Percentiles rank a stretch among this genome's conserved stretches.
phyloP scores from a whole-genome alignment of 345 rosid species.

The Pelargonium nanum region DNA sequence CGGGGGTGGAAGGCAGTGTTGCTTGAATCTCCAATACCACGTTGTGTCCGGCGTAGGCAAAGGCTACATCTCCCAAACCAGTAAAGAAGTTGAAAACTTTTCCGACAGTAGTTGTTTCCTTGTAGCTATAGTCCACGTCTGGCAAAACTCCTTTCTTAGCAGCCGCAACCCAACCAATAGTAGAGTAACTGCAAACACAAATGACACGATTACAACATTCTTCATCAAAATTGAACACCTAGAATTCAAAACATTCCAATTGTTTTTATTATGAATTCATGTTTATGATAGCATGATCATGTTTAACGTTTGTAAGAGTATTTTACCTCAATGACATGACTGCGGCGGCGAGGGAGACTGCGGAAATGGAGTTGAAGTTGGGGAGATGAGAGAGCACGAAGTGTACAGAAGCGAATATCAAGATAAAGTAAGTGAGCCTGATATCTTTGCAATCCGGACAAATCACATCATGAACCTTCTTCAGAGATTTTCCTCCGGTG shows the following conservation, averaged over 20 bases:
- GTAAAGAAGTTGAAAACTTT: slow-evolving; percentile 44
- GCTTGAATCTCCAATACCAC: slow-evolving; percentile 88
- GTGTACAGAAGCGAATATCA: slow-evolving; percentile 61
- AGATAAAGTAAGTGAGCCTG: slow-evolving; percentile 47
- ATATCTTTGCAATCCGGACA: slow-evolving; percentile 42
- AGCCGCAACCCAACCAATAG: slow-evolving; percentile 58
- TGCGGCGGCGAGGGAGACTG: slow-evolving; percentile 14
- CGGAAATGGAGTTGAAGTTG: slow-evolving; percentile 57
- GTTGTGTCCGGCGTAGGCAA: slow-evolving; percentile 79
- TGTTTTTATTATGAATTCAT: too few relatives aligned
- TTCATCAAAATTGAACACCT: too few relatives aligned
- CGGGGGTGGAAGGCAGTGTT: slow-evolving; percentile 80
- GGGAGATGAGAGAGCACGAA: slow-evolving; percentile 69
- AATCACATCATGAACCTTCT: slow-evolving; percentile 48
- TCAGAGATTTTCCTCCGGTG: slow-evolving; percentile 69
- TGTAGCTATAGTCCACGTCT: slow-evolving; percentile 44
- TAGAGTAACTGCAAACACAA: slow-evolving; percentile 42
- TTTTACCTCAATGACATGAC: slow-evolving; percentile 48
- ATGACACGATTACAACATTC: too few relatives aligned
- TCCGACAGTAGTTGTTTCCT: slow-evolving; percentile 25
- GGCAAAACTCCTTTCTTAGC: slow-evolving; percentile 31
- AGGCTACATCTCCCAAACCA: slow-evolving; percentile 73
- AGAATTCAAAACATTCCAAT: too few relatives aligned
- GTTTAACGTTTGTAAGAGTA: neutral
- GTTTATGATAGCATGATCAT: too few relatives aligned